phyloP scores from a whole-genome alignment of 2,329 filamentous ascomycete genomes.

The Monosporascus sp. region DNA sequence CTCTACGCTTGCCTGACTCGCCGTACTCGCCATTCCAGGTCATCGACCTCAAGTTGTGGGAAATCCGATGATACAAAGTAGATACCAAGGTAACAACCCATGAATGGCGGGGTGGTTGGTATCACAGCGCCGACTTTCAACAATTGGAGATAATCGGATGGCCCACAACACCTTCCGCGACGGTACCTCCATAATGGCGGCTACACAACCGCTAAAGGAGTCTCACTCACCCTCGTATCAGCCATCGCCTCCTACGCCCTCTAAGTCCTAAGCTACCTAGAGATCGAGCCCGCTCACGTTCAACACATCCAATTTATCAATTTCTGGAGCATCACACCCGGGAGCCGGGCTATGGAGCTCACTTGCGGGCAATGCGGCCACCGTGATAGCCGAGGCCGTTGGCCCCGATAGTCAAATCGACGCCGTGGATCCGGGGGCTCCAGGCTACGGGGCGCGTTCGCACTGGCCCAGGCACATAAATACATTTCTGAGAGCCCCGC shows the following conservation, averaged over 20 bases:
- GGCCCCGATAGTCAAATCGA: slow-evolving; percentile 39
- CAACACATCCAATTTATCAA: slow-evolving; percentile 31
- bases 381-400: slow-evolving; percentile 44
- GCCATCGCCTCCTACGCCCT: background rate
- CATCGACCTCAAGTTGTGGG: no score
- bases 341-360: slow-evolving; percentile 46
- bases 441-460: slow-evolving; percentile 45
- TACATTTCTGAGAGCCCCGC: slow-evolving; percentile 36
- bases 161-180: no score
- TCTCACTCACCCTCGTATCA: no score
- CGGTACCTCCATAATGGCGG: no score
- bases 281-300: slow-evolving; percentile 20
- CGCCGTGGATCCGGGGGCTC: slow-evolving; percentile 46
- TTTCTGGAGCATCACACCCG: slow-evolving; percentile 30
- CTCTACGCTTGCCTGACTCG: no score
- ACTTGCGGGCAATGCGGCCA: slow-evolving; percentile 53
- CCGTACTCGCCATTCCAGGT: no score
- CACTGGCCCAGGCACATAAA: slow-evolving; percentile 42
- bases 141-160: no score
- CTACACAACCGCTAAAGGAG: no score
- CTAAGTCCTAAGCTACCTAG: slow-evolving; percentile 2
- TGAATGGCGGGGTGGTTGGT: no score
- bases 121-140: no score
- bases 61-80: no score
- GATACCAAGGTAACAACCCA: no score